Conservation (phyloP, 2,329 filamentous ascomycete genomes). For the Cordyceps fumosorosea region DNA sequence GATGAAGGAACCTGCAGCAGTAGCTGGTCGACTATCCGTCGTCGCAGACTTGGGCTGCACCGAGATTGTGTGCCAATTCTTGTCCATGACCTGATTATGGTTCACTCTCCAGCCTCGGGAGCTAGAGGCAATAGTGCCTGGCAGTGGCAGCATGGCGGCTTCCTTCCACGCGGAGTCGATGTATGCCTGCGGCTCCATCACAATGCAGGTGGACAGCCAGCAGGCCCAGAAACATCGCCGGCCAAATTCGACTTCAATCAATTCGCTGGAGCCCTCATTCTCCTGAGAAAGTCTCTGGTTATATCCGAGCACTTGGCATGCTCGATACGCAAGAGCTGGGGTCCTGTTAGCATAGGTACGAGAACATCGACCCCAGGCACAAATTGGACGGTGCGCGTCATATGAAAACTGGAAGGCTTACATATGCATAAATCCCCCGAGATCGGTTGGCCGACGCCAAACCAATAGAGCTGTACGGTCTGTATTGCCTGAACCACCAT, state of each 20-base stretch:
- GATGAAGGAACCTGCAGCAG: neutral
- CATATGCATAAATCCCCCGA: neutral
- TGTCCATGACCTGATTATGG: conserved; percentile 3
- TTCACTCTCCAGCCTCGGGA: neutral
- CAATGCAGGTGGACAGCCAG: conserved; percentile 4
- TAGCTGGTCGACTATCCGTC: neutral
- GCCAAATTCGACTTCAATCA: neutral
- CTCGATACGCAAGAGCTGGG: neutral
- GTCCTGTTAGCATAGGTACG: neutral
- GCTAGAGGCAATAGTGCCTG: neutral
- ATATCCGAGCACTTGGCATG: neutral
- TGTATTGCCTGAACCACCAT: conserved; percentile 1
- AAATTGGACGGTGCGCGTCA: neutral
- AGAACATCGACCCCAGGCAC: too few relatives aligned
- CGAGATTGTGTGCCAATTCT: conserved; percentile 5
- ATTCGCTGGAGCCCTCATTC: neutral
- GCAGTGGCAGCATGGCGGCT: conserved; percentile 3
- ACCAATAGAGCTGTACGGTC: conserved; percentile 1
- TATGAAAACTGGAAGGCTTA: neutral
- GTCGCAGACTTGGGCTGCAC: neutral
- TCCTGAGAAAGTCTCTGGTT: neutral
- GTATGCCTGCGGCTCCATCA: conserved; percentile 7
- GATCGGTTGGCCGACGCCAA: neutral
- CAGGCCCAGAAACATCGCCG: conserved; percentile 1
- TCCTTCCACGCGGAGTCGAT: conserved; percentile 4